A percentile compares a stretch with the other conserved stretches of the same genome.
These are phyloP conservation scores for Beauveria medogensis DNA, from an alignment of 2,329 filamentous ascomycete species.

Conservation along the genomic window DNA sequence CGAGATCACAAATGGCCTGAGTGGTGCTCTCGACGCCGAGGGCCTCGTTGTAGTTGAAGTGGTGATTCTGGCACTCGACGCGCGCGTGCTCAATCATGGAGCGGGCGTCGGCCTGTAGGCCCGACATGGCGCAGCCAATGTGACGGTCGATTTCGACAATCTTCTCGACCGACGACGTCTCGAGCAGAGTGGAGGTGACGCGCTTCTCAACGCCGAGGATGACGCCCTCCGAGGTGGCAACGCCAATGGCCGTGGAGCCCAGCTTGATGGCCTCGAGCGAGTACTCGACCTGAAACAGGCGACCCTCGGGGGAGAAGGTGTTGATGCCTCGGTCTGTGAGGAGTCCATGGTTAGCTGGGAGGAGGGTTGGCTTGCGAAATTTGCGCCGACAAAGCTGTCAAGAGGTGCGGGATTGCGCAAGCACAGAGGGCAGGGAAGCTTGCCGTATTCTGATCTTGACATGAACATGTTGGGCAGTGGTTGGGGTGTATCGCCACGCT, in stretches of 20 bases:
- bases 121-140: conserved; percentile 98
- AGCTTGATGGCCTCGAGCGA: conserved; percentile 99
- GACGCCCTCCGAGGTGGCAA: conserved; percentile 90
- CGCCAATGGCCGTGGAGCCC: conserved; percentile 94
- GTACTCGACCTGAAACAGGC: conserved; percentile 99
- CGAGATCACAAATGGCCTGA: conserved; percentile 96
- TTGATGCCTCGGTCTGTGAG: conserved; percentile 92
- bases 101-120: conserved; percentile 92
- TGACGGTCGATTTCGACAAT: conserved; percentile 99
- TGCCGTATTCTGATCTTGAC: conserved; percentile 99
- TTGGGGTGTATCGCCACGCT: conserved; percentile 6
- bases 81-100: conserved; percentile 98
- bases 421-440: conserved; percentile 27
- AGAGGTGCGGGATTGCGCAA: not conserved
- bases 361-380: too few species aligned
- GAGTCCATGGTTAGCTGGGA: conserved; percentile 18
- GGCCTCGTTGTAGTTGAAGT: conserved; percentile 96
- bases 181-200: conserved; percentile 92
- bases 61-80: conserved; percentile 93
- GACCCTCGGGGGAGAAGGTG: conserved; percentile 99
- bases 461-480: conserved; percentile 80
- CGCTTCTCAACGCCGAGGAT: conserved; percentile 98
- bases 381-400: not conserved
- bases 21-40: conserved; percentile 96
- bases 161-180: conserved; percentile 97